A percentile compares a stretch with the other conserved stretches of the same genome.
Conservation (phyloP, 192 early-diverging fungal genomes). For the Backusella liffmaniae region DNA sequence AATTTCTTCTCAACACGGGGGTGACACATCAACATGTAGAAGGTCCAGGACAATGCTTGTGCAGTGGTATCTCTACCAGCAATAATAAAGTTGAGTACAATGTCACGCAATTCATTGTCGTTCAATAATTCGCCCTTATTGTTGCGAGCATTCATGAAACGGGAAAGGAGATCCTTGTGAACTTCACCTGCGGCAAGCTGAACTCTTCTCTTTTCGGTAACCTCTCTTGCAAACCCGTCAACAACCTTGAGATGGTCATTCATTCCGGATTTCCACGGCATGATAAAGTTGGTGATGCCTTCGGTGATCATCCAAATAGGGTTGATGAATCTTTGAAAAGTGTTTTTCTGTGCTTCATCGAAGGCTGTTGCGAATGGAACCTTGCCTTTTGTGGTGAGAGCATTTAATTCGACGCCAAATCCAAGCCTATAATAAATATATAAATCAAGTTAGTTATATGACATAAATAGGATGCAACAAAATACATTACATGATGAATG, state of each 20-base stretch:
- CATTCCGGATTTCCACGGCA: slow-evolving; percentile 23
- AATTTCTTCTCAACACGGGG: slow-evolving; percentile 45
- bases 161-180: slow-evolving; percentile 34
- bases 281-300: not conserved
- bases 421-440: slow-evolving; percentile 24
- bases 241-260: slow-evolving; percentile 30
- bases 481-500: slow-evolving; percentile 38
- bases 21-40: slow-evolving; percentile 41
- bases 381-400: slow-evolving; percentile 36
- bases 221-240: slow-evolving; percentile 25
- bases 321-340: slow-evolving; percentile 36
- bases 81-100: slow-evolving; percentile 40
- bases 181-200: slow-evolving; percentile 18
- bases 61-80: slow-evolving; percentile 53
- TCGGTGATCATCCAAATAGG: slow-evolving; percentile 15
- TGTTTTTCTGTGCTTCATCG: slow-evolving; percentile 45
- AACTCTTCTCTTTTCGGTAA: slow-evolving; percentile 28
- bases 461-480: not conserved
- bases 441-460: not conserved
- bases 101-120: slow-evolving; percentile 36
- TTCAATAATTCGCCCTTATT: slow-evolving; percentile 25
- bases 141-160: slow-evolving; percentile 35
- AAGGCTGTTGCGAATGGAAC: slow-evolving; percentile 54
- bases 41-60: slow-evolving; percentile 49
- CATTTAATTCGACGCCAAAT: slow-evolving; percentile 48